Evolutionary conservation across 2,329 filamentous ascomycete genomes (phyloP).

Genomic region (Mollisia scopiformis): DNA sequence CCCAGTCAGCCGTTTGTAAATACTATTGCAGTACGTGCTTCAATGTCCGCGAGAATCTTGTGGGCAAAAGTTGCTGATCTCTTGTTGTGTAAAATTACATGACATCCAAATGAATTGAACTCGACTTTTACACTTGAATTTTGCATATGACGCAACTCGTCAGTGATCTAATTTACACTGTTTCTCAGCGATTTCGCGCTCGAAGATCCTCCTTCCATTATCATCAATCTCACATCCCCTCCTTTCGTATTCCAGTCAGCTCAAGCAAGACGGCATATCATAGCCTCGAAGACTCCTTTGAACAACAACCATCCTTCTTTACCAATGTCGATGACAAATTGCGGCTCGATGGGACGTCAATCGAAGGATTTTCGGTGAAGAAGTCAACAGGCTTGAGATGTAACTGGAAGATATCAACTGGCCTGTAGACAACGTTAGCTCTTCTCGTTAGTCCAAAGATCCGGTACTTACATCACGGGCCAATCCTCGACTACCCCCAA

Average conservation of each 20-base stretch:
- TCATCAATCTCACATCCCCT: too few species aligned
- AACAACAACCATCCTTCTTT: constrained; percentile 6
- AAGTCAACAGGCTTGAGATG: constrained; percentile 64
- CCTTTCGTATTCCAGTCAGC: neutral
- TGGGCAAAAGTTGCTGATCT: too few species aligned
- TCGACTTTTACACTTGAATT: too few species aligned
- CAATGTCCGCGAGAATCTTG: too few species aligned
- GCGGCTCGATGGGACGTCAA: constrained; percentile 70
- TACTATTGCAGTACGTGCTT: neutral
- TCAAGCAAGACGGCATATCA: neutral
- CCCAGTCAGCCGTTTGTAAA: neutral
- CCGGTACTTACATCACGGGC: constrained; percentile 71
- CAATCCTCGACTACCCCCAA: constrained; percentile 72
- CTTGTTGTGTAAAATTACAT: too few species aligned
- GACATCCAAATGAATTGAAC: too few species aligned
- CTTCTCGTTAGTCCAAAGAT: neutral
- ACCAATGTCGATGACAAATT: constrained; percentile 21
- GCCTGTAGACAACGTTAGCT: constrained; percentile 38
- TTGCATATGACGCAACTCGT: too few species aligned
- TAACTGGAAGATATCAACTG: constrained; percentile 79
- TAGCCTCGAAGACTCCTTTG: constrained; percentile 7
- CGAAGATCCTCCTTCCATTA: too few species aligned
- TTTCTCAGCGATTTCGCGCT: too few species aligned
- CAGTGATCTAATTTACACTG: too few species aligned
- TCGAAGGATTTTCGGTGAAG: constrained; percentile 57